Evolutionary conservation across 305 asterid genomes (phyloP), one percentile per base, ranked within the genome.

Genomic region (Solanum hybrid): DNA sequence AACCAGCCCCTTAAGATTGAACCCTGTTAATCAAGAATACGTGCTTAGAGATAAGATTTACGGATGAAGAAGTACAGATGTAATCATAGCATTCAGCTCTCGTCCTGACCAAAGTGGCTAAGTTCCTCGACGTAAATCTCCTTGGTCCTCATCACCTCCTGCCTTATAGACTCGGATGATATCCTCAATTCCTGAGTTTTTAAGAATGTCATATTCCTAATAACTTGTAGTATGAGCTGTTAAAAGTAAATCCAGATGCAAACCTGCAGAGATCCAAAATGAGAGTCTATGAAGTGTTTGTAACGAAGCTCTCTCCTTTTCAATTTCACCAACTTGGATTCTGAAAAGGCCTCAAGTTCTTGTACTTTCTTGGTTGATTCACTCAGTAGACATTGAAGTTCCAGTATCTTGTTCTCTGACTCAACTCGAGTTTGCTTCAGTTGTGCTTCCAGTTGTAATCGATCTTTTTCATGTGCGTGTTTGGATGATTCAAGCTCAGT

Each of bases 321-420:
- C 98, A 96, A 95, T 90, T 41, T 93, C 92, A 94, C 89, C 90
- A 87, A 91, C 90, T 97, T 96, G 72, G 99, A 94, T 92, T 95
- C 98, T 82, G 98, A 91, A 61, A 93, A 94, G 82, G 94, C 95
- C 93, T 95, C 98, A 37, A 97, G 96, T 93, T 97, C 97, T 91
- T 94, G 94, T 31, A 93, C 95, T 92, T 93, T 95, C 90, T 94
- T 94, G 88, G 90, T 91, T 91, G 99, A 95, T 77, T 94, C 95
- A 79, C 91, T 90, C 93, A 96, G 93, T 88, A 93, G 92, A 84
- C 89, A 36, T 91, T 94, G 97, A 81, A 95, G 96, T 90, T 94
- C 98, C 81, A n/a, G 86, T 80, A 95, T 93, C 92, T 95, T 95
- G 93, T 90, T 93, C 92, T 93, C 94, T 86, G 93, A 95, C 90